Base-by-base conservation (phyloP, 1,139 yeast genomes). In the Groenewaldozyma sp. region DNA sequence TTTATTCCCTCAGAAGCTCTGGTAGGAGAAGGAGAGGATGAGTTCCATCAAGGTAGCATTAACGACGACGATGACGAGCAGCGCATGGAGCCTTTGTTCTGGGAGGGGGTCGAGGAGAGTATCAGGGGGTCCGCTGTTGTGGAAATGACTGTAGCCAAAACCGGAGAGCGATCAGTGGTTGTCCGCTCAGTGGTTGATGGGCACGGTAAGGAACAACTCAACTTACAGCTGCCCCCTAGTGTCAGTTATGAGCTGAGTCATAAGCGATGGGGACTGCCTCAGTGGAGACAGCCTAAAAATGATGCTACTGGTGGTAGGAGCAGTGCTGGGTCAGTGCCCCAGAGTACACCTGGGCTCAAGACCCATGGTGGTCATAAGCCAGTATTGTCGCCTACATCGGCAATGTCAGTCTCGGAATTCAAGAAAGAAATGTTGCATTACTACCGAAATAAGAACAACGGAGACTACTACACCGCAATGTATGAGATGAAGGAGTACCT, bases 361-460 rank as follows among this genome's bases (percentile, higher is more conserved):
- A 22, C 11, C 10, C 7, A 11, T 22, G 26, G 26, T 22, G 31
- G 31, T 27, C 16, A 27, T 6, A 27, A 27, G 17, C 14, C 31
- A 27, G 17, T n/a, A 6, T 24, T 24, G n/a, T n/a, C 27, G n/a
- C 31, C 31, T 6, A 7, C 31, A 6, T 13, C 31, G 5, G 17
- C 31, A 27, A 6, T 13, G 14, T 27, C 31, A 27, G 16, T 10
- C 11, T 14, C 33, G 5, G 33, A 29, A 10, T 41, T 32, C 36
- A 40, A 16, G 34, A 37, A 35, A 7, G 45, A 44, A 9, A 31
- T 43, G 24, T 34, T 47, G 35, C 50, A 49, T 32, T 50, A 50
- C 38, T 52, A 51, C 40, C 47, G 53, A 3, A 52, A 51, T 11
- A 35, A 32, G 34, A 40, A 38, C 21, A 37, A 29, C n/a, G n/a